Percentiles rank a stretch among this genome's conserved stretches.
Conservation (phyloP, 352 stramenopile species). For the Pythium scleroteichum region DNA sequence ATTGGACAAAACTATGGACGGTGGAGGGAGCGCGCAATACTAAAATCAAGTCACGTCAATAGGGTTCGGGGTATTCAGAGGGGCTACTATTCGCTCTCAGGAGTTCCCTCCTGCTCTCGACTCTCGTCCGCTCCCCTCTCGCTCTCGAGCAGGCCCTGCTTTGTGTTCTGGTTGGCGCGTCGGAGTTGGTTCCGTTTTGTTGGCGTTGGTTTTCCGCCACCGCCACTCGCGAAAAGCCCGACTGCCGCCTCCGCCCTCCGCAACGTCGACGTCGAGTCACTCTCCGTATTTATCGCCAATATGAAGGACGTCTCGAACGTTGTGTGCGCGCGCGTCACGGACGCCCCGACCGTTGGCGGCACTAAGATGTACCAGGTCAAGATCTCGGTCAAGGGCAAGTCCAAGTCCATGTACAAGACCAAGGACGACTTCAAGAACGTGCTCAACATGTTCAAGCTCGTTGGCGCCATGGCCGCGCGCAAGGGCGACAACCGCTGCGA, state of each 20-base stretch:
- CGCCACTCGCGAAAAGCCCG: conserved; percentile 31
- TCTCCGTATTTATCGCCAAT: conserved; percentile 27
- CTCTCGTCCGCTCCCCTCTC: background rate
- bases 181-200: conserved; percentile 27
- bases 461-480: conserved; percentile 61
- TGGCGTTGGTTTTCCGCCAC: conserved; percentile 13
- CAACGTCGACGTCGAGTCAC: no score
- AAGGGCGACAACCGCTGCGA: conserved; percentile 50
- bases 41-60: conserved; percentile 24
- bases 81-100: conserved; percentile 19
- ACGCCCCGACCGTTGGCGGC: conserved; percentile 63
- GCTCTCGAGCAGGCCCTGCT: conserved; percentile 8
- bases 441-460: conserved; percentile 81
- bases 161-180: conserved; percentile 26
- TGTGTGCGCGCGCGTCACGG: conserved; percentile 56
- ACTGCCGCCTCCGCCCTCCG: conserved; percentile 12
- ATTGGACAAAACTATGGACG: conserved; percentile 30
- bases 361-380: conserved; percentile 87
- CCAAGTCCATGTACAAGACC: conserved; percentile 78
- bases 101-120: conserved; percentile 16
- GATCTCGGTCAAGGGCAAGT: conserved; percentile 73
- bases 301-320: conserved; percentile 54
- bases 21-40: conserved; percentile 11
- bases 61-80: conserved; percentile 20
- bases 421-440: conserved; percentile 85